Evolutionary conservation across 495 filamentous ascomycete species (phyloP).

Genomic region (Aspergillus mulundensis): DNA sequence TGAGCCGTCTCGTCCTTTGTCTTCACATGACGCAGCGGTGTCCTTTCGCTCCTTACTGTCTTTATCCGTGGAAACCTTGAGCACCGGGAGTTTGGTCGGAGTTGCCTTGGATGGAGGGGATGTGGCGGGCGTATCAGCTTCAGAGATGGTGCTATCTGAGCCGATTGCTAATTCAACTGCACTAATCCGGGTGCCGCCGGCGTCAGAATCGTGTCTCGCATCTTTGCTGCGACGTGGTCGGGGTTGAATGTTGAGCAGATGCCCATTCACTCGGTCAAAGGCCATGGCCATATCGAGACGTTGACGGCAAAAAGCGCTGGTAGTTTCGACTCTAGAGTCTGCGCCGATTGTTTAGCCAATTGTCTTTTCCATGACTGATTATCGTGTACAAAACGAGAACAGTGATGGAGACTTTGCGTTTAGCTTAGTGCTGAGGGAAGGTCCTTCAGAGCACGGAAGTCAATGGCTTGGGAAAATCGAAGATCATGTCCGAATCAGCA

Average conservation of each 20-base stretch:
- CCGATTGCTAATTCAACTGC: neutral
- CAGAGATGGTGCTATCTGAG: neutral
- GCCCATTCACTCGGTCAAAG: constrained; percentile 31
- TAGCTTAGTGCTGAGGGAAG: neutral
- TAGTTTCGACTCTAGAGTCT: constrained; percentile 18
- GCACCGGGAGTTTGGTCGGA: constrained; percentile 34
- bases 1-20: constrained; percentile 8
- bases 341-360: constrained; percentile 11
- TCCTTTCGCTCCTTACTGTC: constrained; percentile 11
- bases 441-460: neutral
- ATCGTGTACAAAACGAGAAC: neutral
- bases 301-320: neutral
- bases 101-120: constrained; percentile 21
- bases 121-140: neutral
- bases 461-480: neutral
- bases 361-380: constrained; percentile 23
- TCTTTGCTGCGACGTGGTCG: constrained; percentile 19
- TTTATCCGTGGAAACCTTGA: constrained; percentile 22
- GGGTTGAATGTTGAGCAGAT: constrained; percentile 33
- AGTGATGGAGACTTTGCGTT: neutral
- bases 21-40: neutral
- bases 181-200: neutral
- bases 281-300: constrained; percentile 26
- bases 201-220: neutral
- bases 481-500: neutral